Percentiles rank a stretch among this genome's conserved stretches.
Evolutionary conservation across 345 rosid species (phyloP).

Genomic region (Hibiscus trionum): DNA sequence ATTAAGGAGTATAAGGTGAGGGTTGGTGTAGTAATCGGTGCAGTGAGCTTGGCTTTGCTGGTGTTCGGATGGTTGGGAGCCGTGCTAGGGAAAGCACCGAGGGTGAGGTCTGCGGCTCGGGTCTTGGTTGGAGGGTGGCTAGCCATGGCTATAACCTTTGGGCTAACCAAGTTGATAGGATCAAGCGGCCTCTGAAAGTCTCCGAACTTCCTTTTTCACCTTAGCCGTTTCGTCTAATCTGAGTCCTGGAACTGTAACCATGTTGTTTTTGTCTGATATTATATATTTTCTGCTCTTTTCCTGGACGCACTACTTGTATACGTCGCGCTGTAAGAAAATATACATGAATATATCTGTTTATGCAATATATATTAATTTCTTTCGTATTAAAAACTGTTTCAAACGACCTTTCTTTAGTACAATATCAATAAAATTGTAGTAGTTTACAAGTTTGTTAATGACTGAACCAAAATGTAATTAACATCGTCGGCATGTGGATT

Average conservation of each 20-base stretch:
- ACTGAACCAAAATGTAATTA: neutral
- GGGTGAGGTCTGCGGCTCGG: neutral
- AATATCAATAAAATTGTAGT: too few relatives aligned
- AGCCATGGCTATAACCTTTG: conserved; percentile 2
- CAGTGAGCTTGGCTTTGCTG: conserved; percentile 1
- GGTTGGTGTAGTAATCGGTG: neutral
- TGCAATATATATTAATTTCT: neutral
- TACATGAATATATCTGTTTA: neutral
- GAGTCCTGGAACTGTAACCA: neutral
- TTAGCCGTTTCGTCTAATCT: neutral
- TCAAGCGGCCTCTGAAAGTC: conserved; percentile 2
- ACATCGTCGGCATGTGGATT: neutral
- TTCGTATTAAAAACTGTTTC: neutral
- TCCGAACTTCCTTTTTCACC: neutral
- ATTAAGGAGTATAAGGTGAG: conserved; percentile 1
- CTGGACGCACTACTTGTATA: neutral
- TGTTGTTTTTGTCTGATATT: neutral
- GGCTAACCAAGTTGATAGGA: conserved; percentile 4
- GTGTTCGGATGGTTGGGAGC: conserved; percentile 4
- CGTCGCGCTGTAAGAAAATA: neutral
- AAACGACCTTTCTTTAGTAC: too few relatives aligned
- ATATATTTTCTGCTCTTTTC: neutral
- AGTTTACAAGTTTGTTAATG: too few relatives aligned
- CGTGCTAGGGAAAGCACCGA: conserved; percentile 1
- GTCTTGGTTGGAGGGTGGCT: conserved; percentile 3